A percentile compares a stretch with the other conserved stretches of the same genome.
Evolutionary conservation across 257 asterid species (phyloP).

Genomic region (Solanum habrochaites): DNA sequence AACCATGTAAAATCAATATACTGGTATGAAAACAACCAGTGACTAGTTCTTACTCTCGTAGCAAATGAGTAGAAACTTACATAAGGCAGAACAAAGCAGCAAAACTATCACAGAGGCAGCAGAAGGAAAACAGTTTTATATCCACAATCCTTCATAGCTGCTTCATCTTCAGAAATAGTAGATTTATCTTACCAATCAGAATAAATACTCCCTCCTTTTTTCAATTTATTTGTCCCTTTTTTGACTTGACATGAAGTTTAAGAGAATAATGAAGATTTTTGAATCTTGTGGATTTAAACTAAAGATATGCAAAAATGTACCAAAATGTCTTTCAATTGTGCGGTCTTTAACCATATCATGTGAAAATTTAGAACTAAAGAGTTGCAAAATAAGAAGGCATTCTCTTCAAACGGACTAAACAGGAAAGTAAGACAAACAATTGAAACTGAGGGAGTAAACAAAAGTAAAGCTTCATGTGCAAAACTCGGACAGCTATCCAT

Average conservation of each 20-base stretch:
- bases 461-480: neutral
- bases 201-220: neutral
- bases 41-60: neutral
- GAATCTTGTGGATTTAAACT: neutral
- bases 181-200: neutral
- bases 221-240: neutral
- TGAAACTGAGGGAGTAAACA: neutral
- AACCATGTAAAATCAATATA: neutral
- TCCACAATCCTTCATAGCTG: neutral
- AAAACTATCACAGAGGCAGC: neutral
- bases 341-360: neutral
- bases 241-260: neutral
- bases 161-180: neutral
- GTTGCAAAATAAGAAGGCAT: neutral
- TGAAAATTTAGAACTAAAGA: neutral
- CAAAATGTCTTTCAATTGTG: neutral
- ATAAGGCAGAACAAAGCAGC: neutral
- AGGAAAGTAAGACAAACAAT: neutral
- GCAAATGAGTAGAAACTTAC: neutral
- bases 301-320: neutral
- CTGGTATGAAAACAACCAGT: neutral
- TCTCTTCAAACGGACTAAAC: neutral
- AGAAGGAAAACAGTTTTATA: neutral
- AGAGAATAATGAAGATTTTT: neutral
- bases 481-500: neutral